Percentiles rank a stretch among this genome's conserved stretches.
phyloP scores from a whole-genome alignment of 2,329 filamentous ascomycete species.

The Thielaviopsis populi region DNA sequence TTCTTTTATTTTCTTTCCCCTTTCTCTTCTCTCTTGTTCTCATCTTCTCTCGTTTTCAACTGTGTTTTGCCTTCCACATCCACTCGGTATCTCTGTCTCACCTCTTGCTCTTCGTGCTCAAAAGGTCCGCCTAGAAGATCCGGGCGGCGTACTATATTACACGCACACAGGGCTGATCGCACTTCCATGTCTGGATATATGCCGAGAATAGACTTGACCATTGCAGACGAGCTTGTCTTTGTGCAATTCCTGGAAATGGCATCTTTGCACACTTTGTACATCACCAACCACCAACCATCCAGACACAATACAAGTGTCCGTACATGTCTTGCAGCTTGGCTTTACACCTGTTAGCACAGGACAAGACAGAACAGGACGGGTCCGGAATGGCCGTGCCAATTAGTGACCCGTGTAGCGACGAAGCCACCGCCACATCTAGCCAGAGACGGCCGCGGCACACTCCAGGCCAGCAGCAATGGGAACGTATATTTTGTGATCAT shows the following conservation, averaged over 20 bases:
- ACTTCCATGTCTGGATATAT: background rate
- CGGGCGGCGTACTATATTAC: no score
- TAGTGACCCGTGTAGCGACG: background rate
- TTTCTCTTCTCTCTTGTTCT: background rate
- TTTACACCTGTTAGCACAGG: no score
- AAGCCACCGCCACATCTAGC: background rate
- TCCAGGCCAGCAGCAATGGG: background rate
- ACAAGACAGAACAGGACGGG: background rate
- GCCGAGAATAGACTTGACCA: background rate
- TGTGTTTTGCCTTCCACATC: background rate
- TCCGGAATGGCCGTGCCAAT: background rate
- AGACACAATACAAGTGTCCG: no score
- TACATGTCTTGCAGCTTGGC: background rate
- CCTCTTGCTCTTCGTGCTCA: background rate
- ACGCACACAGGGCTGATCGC: no score
- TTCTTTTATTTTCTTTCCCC: background rate
- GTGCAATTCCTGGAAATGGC: background rate
- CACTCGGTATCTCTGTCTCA: constrained; percentile 1
- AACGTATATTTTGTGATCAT: no score
- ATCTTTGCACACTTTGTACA: background rate
- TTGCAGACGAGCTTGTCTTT: background rate
- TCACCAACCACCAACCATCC: background rate
- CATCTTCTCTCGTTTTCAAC: background rate
- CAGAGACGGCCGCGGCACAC: background rate
- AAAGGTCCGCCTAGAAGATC: background rate